A percentile compares a stretch with the other conserved stretches of the same genome.
phyloP scores from a whole-genome alignment of 2,329 filamentous ascomycete species.

The Samsoniella hepiali region DNA sequence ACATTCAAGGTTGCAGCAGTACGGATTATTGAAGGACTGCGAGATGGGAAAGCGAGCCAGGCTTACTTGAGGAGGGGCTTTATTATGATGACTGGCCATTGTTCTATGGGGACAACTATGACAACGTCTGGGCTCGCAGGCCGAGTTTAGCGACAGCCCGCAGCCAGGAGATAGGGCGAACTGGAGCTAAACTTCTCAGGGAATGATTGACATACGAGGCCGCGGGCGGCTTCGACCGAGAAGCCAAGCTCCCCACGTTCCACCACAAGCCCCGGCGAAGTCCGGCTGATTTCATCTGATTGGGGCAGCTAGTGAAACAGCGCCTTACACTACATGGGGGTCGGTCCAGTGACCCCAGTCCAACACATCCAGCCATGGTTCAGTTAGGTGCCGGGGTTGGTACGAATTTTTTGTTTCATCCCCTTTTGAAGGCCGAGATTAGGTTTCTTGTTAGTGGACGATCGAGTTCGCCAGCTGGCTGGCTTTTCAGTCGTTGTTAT shows the following conservation, averaged over 20 bases:
- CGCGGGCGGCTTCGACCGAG: not conserved
- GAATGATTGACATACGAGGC: not conserved
- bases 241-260: not conserved
- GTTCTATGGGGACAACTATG: not conserved
- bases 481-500: not conserved
- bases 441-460: not conserved
- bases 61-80: not conserved
- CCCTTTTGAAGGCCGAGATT: not conserved
- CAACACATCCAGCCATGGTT: not conserved
- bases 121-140: too few species aligned
- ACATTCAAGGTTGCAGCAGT: not conserved
- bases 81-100: not conserved
- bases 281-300: not conserved
- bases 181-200: not conserved
- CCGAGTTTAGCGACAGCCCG: not conserved
- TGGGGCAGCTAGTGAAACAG: not conserved
- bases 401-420: not conserved
- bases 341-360: not conserved
- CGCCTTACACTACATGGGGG: slow-evolving; percentile 3
- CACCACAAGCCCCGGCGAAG: not conserved
- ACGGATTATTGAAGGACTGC: not conserved
- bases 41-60: not conserved
- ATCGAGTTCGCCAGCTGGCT: not conserved
- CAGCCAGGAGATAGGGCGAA: too few species aligned
- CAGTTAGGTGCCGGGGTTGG: not conserved